Conservation (phyloP, 805 yeast species). For the Saccharomycopsis lassenensis region DNA sequence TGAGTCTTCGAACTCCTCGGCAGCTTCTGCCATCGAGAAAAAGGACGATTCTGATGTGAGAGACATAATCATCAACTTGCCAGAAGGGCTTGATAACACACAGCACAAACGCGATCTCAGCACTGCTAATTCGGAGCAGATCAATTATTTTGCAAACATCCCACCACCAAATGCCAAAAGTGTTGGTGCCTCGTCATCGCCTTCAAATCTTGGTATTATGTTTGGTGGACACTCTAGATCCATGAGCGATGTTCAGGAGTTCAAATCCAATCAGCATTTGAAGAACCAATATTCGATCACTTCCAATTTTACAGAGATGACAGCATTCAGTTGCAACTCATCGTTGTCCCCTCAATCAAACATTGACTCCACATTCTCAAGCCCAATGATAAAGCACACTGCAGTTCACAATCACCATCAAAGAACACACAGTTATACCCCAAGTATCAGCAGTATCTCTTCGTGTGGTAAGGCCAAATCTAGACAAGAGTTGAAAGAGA, state of each 20-base stretch:
- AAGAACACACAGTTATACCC: constrained; percentile 7
- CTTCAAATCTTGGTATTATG: not conserved
- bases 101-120: no score
- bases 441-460: constrained; percentile 8
- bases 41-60: not conserved
- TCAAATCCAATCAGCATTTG: not conserved
- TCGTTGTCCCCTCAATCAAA: constrained; percentile 9
- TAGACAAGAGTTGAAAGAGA: constrained; percentile 10
- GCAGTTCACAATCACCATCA: not conserved
- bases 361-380: not conserved
- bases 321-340: constrained; percentile 1
- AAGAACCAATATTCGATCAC: constrained; percentile 2
- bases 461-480: constrained; percentile 1
- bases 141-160: constrained; percentile 4
- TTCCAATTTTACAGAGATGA: constrained; percentile 9
- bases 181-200: not conserved
- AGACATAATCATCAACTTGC: constrained; percentile 3
- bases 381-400: not conserved
- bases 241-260: constrained; percentile 1
- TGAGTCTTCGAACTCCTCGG: constrained; percentile 8
- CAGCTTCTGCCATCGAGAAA: not conserved
- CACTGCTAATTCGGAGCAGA: no score
- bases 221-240: constrained; percentile 4
- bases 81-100: not conserved
- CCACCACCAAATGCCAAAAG: constrained; percentile 10